A percentile compares a stretch with the other conserved stretches of the same genome.
phyloP scores from a whole-genome alignment of 768 basidiomycete species.

The Trametes punicea region DNA sequence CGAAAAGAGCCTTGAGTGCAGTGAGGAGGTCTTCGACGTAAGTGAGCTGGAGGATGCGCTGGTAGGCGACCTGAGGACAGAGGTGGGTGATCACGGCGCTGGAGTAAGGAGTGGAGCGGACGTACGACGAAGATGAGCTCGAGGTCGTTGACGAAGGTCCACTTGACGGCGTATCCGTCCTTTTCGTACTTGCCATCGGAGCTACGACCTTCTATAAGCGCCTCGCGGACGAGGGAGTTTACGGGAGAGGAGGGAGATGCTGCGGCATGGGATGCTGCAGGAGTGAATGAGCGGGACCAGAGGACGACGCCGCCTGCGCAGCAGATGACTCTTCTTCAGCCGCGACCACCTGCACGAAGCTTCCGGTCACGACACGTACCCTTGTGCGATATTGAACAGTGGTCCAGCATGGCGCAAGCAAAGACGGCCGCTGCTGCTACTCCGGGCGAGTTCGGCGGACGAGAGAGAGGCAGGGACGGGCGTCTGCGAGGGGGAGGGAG shows the following conservation, averaged over 20 bases:
- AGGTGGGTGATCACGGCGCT: background rate
- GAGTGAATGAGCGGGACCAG: constrained; percentile 95
- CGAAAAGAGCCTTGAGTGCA: constrained; percentile 78
- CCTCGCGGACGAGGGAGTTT: constrained; percentile 39
- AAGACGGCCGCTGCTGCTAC: background rate
- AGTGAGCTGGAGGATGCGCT: constrained; percentile 90
- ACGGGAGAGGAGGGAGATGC: constrained; percentile 28
- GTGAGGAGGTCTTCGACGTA: constrained; percentile 88
- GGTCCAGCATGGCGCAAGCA: constrained; percentile 71
- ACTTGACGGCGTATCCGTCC: constrained; percentile 91
- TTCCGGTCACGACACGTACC: constrained; percentile 41
- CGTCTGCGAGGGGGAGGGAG: background rate
- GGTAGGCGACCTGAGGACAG: constrained; percentile 79
- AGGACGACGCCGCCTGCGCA: constrained; percentile 81
- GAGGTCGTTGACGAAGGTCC: constrained; percentile 93
- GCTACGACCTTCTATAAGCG: constrained; percentile 86
- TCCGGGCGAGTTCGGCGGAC: background rate
- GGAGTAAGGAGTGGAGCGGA: constrained; percentile 11
- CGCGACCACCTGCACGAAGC: background rate
- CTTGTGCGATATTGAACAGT: constrained; percentile 94
- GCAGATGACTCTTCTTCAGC: constrained; percentile 1
- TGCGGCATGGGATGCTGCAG: constrained; percentile 38
- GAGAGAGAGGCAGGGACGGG: background rate
- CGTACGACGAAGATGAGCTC: constrained; percentile 95
- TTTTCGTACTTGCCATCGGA: constrained; percentile 85